These are phyloP conservation scores for Fusarium praegraminearum DNA, from an alignment of 2,329 filamentous ascomycete species.

Conservation along the genomic window DNA sequence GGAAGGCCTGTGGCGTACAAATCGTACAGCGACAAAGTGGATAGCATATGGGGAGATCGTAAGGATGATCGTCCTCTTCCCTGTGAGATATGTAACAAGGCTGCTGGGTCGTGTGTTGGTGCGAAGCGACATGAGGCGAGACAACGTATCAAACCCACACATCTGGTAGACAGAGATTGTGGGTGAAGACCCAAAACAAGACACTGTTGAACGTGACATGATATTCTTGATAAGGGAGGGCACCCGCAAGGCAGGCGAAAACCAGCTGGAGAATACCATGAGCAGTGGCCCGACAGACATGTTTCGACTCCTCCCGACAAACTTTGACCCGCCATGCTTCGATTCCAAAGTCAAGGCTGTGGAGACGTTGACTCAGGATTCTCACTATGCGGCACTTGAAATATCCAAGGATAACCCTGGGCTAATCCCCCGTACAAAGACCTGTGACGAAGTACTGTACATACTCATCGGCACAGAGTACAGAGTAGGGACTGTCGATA, in stretches of 20 bases:
- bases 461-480: not conserved
- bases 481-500: slow-evolving; percentile 12
- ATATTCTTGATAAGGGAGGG: slow-evolving; percentile 7
- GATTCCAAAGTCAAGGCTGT: slow-evolving; percentile 34
- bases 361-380: slow-evolving; percentile 29
- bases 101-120: slow-evolving; percentile 27
- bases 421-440: not conserved
- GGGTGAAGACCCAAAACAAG: slow-evolving; percentile 15
- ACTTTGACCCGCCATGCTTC: slow-evolving; percentile 27
- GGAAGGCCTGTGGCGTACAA: slow-evolving; percentile 15
- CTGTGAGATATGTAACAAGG: slow-evolving; percentile 39
- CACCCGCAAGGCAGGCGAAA: slow-evolving; percentile 13
- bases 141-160: slow-evolving; percentile 24
- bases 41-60: slow-evolving; percentile 42
- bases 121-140: slow-evolving; percentile 37
- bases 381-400: slow-evolving; percentile 36
- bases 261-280: slow-evolving; percentile 3
- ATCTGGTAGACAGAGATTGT: slow-evolving; percentile 12
- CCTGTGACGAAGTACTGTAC: not conserved
- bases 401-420: slow-evolving; percentile 16
- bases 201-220: slow-evolving; percentile 15
- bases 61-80: slow-evolving; percentile 45
- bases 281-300: slow-evolving; percentile 13
- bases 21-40: slow-evolving; percentile 22
- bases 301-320: slow-evolving; percentile 26